A percentile compares a stretch with the other conserved stretches of the same genome.
Conservation (phyloP, 345 rosid genomes). For the Brassica nigra region DNA sequence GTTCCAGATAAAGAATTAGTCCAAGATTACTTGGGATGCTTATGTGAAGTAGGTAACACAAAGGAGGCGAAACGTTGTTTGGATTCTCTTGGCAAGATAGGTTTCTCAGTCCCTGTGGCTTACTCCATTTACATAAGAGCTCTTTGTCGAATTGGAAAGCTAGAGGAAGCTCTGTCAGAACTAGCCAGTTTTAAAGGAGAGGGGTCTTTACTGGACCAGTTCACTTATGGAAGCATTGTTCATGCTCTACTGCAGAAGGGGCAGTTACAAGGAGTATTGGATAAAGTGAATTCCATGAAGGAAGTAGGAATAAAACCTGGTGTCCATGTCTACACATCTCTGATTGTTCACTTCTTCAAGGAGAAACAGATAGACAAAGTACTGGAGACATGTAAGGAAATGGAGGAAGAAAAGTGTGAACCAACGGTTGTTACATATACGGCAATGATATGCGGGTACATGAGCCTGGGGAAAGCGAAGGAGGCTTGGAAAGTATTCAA, state of each 20-base stretch:
- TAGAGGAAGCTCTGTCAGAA: slow-evolving; percentile 64
- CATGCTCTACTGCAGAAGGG: slow-evolving; percentile 64
- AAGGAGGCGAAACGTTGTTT: slow-evolving; percentile 57
- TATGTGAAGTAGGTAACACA: slow-evolving; percentile 59
- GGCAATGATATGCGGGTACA: slow-evolving; percentile 66
- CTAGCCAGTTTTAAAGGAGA: slow-evolving; percentile 46
- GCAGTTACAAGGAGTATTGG: slow-evolving; percentile 56
- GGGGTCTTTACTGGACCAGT: slow-evolving; percentile 48
- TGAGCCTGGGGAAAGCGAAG: slow-evolving; percentile 49
- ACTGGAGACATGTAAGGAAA: slow-evolving; percentile 47
- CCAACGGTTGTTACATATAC: slow-evolving; percentile 73
- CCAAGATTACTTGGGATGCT: slow-evolving; percentile 59
- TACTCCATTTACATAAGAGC: slow-evolving; percentile 67
- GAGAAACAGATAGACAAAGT: slow-evolving; percentile 61
- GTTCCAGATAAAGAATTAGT: slow-evolving; percentile 68
- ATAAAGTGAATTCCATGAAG: slow-evolving; percentile 68
- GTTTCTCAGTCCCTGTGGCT: slow-evolving; percentile 55
- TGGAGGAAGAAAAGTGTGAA: slow-evolving; percentile 57
- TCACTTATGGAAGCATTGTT: slow-evolving; percentile 65
- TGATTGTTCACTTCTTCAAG: slow-evolving; percentile 64
- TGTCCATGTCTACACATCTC: slow-evolving; percentile 74
- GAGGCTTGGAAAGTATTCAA: slow-evolving; percentile 64
- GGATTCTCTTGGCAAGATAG: slow-evolving; percentile 53
- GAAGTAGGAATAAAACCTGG: slow-evolving; percentile 54
- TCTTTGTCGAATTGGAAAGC: slow-evolving; percentile 68